These are phyloP conservation scores for Quercus suber DNA, from an alignment of 306 rosid genomes.

Conservation along the genomic window DNA sequence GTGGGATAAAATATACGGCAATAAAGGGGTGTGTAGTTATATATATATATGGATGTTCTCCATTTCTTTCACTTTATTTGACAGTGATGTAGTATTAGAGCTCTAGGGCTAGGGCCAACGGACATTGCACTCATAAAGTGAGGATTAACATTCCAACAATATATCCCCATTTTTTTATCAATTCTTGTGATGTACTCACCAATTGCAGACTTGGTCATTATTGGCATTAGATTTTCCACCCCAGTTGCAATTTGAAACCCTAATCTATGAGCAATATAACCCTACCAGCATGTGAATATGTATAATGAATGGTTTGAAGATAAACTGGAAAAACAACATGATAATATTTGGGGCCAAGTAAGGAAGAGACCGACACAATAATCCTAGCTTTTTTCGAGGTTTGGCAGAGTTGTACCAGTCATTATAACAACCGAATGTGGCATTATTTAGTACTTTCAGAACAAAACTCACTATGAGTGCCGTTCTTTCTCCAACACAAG, in stretches of 20 bases:
- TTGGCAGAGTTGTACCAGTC: slow-evolving; percentile 14
- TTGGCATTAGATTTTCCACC: slow-evolving; percentile 26
- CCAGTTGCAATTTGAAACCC: slow-evolving; percentile 10
- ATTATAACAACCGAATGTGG: slow-evolving; percentile 32
- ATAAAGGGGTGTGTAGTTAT: neutral
- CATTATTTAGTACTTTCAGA: slow-evolving; percentile 46
- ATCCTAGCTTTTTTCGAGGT: slow-evolving; percentile 31
- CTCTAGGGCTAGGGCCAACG: neutral
- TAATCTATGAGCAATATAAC: slow-evolving; percentile 21
- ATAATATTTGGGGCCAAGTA: slow-evolving; percentile 39
- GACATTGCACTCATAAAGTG: slow-evolving; percentile 25
- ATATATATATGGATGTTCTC: neutral
- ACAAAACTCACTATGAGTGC: slow-evolving; percentile 18
- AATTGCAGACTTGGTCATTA: slow-evolving; percentile 21
- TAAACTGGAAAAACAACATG: slow-evolving; percentile 40
- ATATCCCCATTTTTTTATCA: neutral
- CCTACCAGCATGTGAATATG: slow-evolving; percentile 39
- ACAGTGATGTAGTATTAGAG: neutral
- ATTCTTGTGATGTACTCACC: slow-evolving; percentile 32
- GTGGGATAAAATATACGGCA: neutral
- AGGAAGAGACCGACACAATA: slow-evolving; percentile 46
- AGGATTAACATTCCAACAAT: slow-evolving; percentile 1
- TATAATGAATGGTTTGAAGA: slow-evolving; percentile 42
- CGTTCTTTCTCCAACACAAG: slow-evolving; percentile 37
- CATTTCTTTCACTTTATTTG: neutral